phyloP scores from a whole-genome alignment of 2,329 filamentous ascomycete genomes.

The Fusarium tricinctum region DNA sequence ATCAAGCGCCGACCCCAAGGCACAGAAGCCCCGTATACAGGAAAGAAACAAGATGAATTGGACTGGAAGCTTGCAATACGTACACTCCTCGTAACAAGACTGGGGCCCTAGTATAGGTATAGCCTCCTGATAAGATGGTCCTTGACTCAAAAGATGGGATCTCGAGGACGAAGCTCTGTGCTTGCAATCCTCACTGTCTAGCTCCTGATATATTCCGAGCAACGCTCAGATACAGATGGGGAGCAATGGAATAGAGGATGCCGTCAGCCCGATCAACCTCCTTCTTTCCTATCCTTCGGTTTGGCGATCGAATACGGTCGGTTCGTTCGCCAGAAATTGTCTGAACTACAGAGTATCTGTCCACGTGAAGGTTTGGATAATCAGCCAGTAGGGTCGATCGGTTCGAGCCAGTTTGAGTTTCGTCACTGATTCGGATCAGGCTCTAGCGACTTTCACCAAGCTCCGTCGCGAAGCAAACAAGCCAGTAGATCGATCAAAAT shows the following conservation, averaged over 20 bases:
- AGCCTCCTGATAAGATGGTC: conserved; percentile 41
- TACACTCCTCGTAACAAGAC: conserved; percentile 63
- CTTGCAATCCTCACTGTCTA: conserved; percentile 59
- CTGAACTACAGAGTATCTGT: conserved; percentile 9
- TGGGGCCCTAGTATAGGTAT: conserved; percentile 32
- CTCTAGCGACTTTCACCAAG: conserved; percentile 11
- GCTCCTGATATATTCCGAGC: conserved; percentile 30
- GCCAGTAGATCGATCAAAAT: conserved; percentile 1
- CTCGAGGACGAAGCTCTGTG: conserved; percentile 75
- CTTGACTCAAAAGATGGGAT: conserved; percentile 51
- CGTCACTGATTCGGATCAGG: conserved; percentile 21
- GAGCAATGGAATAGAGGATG: conserved; percentile 34
- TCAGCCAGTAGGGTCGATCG: conserved; percentile 5
- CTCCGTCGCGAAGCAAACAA: conserved; percentile 20
- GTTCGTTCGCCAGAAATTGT: conserved; percentile 8
- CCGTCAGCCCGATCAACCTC: conserved; percentile 40
- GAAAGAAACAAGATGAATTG: conserved; percentile 48
- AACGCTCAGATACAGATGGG: conserved; percentile 45
- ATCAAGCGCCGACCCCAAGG: conserved; percentile 20
- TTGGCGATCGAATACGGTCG: conserved; percentile 27
- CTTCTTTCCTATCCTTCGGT: conserved; percentile 41
- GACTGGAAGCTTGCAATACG: conserved; percentile 65
- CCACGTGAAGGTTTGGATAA: neutral
- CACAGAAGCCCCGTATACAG: conserved; percentile 30
- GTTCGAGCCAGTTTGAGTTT: conserved; percentile 5